A percentile compares a stretch with the other conserved stretches of the same genome.
Evolutionary conservation across 2,329 filamentous ascomycete genomes (phyloP).

Genomic region (Trematosphaeria pertusa): DNA sequence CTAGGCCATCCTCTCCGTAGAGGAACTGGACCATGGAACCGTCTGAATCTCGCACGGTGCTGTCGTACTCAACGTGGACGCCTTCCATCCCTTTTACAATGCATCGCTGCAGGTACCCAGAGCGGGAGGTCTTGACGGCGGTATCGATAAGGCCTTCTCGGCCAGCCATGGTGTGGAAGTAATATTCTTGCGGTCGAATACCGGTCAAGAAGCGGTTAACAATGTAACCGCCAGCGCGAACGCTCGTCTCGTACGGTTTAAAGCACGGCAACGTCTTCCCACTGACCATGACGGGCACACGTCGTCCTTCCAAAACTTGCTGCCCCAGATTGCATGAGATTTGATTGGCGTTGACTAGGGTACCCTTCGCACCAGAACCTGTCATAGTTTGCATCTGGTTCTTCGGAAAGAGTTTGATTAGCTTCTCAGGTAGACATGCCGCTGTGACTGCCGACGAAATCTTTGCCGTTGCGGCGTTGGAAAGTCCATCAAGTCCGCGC

Average conservation of each 20-base stretch:
- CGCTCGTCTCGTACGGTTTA: conserved; percentile 85
- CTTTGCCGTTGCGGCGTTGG: conserved; percentile 72
- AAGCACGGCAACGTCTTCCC: conserved; percentile 96
- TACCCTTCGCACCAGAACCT: conserved; percentile 92
- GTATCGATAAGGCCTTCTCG: conserved; percentile 98
- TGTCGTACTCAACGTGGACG: conserved; percentile 89
- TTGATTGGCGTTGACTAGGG: conserved; percentile 90
- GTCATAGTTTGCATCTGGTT: conserved; percentile 99
- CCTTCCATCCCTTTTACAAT: conserved; percentile 99
- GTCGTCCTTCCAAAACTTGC: conserved; percentile 91
- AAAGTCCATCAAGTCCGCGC: conserved; percentile 84
- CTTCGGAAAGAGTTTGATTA: conserved; percentile 90
- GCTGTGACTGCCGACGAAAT: conserved; percentile 82
- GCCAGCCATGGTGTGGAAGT: conserved; percentile 99
- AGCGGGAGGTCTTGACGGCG: conserved; percentile 96
- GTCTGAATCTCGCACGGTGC: conserved; percentile 91
- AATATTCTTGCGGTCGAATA: conserved; percentile 96
- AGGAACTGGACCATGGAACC: conserved; percentile 93
- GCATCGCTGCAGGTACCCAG: conserved; percentile 94
- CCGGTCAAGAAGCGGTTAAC: conserved; percentile 97
- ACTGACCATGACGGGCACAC: conserved; percentile 97
- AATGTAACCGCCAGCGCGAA: conserved; percentile 91
- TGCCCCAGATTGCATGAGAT: conserved; percentile 98
- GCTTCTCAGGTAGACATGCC: conserved; percentile 78
- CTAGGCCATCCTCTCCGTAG: conserved; percentile 94